Conservation (phyloP, 2,329 filamentous ascomycete species). For the Fusarium sp. region DNA sequence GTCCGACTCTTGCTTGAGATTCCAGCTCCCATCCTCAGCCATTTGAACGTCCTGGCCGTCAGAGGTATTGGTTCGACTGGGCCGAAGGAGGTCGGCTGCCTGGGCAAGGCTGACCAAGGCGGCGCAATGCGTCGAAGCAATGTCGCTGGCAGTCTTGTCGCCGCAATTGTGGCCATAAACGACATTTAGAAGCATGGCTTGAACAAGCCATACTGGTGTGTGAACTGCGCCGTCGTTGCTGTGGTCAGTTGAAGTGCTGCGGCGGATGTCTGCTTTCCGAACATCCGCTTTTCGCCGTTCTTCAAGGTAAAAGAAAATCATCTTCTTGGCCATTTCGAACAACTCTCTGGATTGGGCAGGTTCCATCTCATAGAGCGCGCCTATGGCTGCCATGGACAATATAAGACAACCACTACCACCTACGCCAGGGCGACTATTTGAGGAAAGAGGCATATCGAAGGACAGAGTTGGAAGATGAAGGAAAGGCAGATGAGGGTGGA, state of each 20-base stretch:
- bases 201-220: conserved; percentile 92
- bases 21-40: conserved; percentile 62
- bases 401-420: conserved; percentile 87
- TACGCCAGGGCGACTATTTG: conserved; percentile 67
- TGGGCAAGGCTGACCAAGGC: conserved; percentile 90
- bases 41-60: conserved; percentile 66
- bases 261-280: conserved; percentile 67
- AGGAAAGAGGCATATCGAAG: conserved; percentile 80
- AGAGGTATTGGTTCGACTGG: conserved; percentile 55
- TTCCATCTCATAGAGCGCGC: conserved; percentile 88
- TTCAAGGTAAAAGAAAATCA: conserved; percentile 93
- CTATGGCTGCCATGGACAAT: conserved; percentile 81
- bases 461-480: conserved; percentile 90
- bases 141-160: conserved; percentile 89
- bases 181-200: conserved; percentile 95
- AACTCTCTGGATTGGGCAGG: conserved; percentile 80
- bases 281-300: conserved; percentile 88
- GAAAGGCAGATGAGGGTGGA: conserved; percentile 95
- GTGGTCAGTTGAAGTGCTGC: conserved; percentile 60
- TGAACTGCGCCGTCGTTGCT: conserved; percentile 69
- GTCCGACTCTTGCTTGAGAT: conserved; percentile 60
- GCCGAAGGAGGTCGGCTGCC: conserved; percentile 76
- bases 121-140: conserved; percentile 90
- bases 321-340: conserved; percentile 93
- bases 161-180: conserved; percentile 95